phyloP scores from a whole-genome alignment of 805 yeast species.

The Kuraishia floccosa region DNA sequence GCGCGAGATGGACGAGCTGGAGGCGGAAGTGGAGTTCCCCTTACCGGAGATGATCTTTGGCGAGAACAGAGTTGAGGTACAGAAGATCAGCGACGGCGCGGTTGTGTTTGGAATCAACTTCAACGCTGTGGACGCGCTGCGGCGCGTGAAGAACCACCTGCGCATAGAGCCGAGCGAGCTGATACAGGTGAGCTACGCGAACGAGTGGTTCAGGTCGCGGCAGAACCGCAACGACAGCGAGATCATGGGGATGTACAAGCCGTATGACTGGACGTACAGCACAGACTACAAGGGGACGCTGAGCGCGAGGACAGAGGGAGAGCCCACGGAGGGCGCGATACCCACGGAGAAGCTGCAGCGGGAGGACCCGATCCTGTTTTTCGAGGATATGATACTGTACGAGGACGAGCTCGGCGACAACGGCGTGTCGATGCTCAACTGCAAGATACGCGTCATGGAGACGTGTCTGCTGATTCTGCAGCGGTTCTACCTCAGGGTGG shows the following conservation, averaged over 20 bases:
- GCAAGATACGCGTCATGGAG: constrained; percentile 84
- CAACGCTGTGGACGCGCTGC: constrained; percentile 69
- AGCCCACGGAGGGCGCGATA: constrained; percentile 24
- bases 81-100: constrained; percentile 20
- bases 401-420: constrained; percentile 97
- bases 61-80: constrained; percentile 52
- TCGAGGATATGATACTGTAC: constrained; percentile 77
- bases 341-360: constrained; percentile 61
- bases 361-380: constrained; percentile 81
- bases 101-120: constrained; percentile 37
- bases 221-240: constrained; percentile 18
- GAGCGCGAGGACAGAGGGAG: constrained; percentile 9
- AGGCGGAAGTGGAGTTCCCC: constrained; percentile 57
- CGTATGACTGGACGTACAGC: constrained; percentile 96
- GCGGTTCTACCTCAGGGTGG: constrained; percentile 80
- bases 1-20: constrained; percentile 60
- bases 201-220: constrained; percentile 55
- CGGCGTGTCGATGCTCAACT: constrained; percentile 71
- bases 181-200: constrained; percentile 73
- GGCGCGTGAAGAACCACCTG: constrained; percentile 32
- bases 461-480: constrained; percentile 62
- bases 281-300: constrained; percentile 62
- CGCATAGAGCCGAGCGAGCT: constrained; percentile 37
- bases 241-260: constrained; percentile 55
- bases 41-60: constrained; percentile 98